Evolutionary conservation across 2,329 filamentous ascomycete genomes (phyloP).

Genomic region (Pyricularia grisea): DNA sequence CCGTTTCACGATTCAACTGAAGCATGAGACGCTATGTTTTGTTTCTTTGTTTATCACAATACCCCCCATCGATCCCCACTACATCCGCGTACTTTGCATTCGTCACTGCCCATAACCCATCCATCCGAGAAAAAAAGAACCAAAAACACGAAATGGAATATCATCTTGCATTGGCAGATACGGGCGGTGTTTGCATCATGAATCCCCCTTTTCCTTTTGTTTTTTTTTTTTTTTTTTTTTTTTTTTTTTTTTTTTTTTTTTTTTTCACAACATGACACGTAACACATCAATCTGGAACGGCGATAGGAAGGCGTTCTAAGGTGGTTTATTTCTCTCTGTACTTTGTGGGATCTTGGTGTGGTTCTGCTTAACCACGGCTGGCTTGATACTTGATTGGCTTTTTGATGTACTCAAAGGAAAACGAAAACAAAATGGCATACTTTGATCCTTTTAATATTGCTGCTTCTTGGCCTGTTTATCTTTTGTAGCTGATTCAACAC

Average conservation of each 20-base stretch:
- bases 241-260: constrained; percentile 2
- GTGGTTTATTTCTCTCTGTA: neutral
- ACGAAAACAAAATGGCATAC: neutral
- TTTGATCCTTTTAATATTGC: neutral
- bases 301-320: neutral
- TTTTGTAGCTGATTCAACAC: neutral
- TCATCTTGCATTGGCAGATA: neutral
- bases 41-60: neutral
- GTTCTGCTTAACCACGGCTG: neutral
- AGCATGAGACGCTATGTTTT: neutral
- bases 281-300: neutral
- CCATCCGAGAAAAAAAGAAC: neutral
- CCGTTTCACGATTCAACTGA: neutral
- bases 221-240: too few relatives aligned
- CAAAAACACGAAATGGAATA: constrained; percentile 3
- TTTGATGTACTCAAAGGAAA: neutral
- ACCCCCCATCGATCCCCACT: neutral
- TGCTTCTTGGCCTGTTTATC: neutral
- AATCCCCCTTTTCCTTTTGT: neutral
- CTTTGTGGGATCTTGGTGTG: neutral
- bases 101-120: neutral
- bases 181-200: neutral
- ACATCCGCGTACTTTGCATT: neutral
- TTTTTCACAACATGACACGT: neutral
- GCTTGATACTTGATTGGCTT: neutral